Percentiles rank a stretch among this genome's conserved stretches.
These are phyloP conservation scores for Boletus eberwhitei DNA, from an alignment of 768 basidiomycete species.

Conservation along the genomic window DNA sequence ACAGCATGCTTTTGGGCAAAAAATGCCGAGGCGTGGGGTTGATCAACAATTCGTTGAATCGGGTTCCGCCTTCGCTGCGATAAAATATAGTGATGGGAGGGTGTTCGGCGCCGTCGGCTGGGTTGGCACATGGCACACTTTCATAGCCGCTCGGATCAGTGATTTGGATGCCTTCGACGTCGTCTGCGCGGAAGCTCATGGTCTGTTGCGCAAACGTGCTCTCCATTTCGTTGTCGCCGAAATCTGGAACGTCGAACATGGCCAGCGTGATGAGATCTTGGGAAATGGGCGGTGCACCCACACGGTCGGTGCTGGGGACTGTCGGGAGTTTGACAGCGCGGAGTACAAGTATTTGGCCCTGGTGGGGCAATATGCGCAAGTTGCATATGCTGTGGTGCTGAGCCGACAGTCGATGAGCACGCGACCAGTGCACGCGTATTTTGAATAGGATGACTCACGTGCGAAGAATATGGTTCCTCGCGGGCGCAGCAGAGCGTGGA, in stretches of 20 bases:
- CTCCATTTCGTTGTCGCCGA: conserved; percentile 28
- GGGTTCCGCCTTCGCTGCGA: conserved; percentile 28
- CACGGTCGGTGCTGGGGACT: background rate
- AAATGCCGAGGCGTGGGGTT: conserved; percentile 23
- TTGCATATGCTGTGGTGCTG: conserved; percentile 50
- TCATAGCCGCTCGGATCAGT: conserved; percentile 29
- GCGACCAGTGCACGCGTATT: background rate
- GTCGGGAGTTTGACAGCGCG: conserved; percentile 36
- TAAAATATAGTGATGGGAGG: conserved; percentile 34
- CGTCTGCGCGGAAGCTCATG: conserved; percentile 30
- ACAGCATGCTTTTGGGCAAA: conserved; percentile 22
- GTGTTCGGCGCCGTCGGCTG: conserved; percentile 24
- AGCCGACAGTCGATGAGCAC: conserved; percentile 7
- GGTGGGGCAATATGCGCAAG: conserved; percentile 50
- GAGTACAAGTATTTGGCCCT: conserved; percentile 50
- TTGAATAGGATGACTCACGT: conserved; percentile 15
- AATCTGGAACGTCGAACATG: conserved; percentile 31
- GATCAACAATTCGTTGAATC: conserved; percentile 29
- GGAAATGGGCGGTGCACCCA: conserved; percentile 16
- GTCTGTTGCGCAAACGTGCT: conserved; percentile 26
- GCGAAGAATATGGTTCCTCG: conserved; percentile 25
- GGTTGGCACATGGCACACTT: conserved; percentile 12
- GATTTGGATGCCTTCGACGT: conserved; percentile 34
- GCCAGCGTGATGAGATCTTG: conserved; percentile 30
- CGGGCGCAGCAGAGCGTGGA: conserved; percentile 41